A percentile compares a stretch with the other conserved stretches of the same genome.
Conservation (phyloP, 2,329 filamentous ascomycete species). For the Microdochium bolleyi region DNA sequence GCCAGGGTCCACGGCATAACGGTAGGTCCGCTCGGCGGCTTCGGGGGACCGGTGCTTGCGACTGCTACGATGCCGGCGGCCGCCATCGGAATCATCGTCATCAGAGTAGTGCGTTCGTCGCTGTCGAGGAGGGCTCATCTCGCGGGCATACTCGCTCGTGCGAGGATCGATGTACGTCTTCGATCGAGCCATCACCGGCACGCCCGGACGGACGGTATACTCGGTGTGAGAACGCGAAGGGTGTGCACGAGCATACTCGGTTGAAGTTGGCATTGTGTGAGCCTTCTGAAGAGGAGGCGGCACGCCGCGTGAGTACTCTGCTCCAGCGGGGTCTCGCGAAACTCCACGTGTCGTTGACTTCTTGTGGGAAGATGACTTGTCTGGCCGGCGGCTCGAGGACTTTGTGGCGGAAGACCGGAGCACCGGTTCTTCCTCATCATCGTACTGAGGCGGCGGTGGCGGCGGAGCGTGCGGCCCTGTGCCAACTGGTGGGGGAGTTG, state of each 20-base stretch:
- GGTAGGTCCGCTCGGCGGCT: constrained; percentile 2
- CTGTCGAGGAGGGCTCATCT: constrained; percentile 12
- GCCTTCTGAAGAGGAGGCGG: constrained; percentile 12
- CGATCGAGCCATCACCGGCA: constrained; percentile 7
- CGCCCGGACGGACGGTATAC: constrained; percentile 1
- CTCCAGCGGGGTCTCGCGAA: constrained; percentile 13
- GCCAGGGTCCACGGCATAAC: constrained; percentile 1
- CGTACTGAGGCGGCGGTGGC: constrained; percentile 5
- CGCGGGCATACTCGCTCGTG: constrained; percentile 10
- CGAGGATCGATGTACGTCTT: constrained; percentile 12
- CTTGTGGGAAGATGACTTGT: constrained; percentile 17
- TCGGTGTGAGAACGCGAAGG: constrained; percentile 6
- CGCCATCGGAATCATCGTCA: constrained; percentile 10
- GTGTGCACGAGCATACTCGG: constrained; percentile 4
- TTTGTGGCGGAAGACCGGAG: constrained; percentile 14
- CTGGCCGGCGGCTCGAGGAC: constrained; percentile 14
- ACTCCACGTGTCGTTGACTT: constrained; percentile 9
- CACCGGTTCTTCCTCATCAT: constrained; percentile 13
- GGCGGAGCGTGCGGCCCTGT: constrained; percentile 12
- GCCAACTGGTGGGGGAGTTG: constrained; percentile 21
- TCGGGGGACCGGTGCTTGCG: constrained; percentile 16
- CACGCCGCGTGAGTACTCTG: constrained; percentile 7
- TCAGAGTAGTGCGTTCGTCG: constrained; percentile 9
- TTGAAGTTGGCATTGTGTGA: constrained; percentile 2
- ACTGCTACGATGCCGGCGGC: constrained; percentile 11